Evolutionary conservation across 176 grass and related monocot genomes (phyloP), one percentile per base, ranked within the genome.

Genomic region (Saccharum spontaneum): DNA sequence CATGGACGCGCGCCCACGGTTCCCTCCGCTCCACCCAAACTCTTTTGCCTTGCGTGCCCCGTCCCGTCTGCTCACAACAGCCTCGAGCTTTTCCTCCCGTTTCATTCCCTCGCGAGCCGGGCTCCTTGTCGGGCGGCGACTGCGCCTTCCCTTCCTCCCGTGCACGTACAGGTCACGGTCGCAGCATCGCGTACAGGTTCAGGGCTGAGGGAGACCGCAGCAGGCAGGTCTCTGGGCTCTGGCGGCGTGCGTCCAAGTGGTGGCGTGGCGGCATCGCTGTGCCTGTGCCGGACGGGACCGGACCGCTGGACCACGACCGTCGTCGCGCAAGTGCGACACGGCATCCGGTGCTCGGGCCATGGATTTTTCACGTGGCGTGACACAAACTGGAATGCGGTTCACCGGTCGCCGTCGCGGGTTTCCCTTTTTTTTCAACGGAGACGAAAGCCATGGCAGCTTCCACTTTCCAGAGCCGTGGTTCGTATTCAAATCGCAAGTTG

Each of bases 1-100:
- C 13, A 4, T 14, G 68, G 30, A 49, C 31, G 78, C 44, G 26
- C 44, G 14, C 86, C 81, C 81, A 75, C 76, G 67, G 76, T 73
- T 79, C 68, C 59, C 76, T 84, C 81, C 28, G 55, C 57, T 20
- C 63, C 69, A 10, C 9, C 45, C 65, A n/a, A 43, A n/a, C 10
- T 2, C n/a, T 63, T 45, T 65, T 38, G 14, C n/a, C 59, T 31
- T 31, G 16, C 61, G 60, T 5, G 1, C 45, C 23, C 10, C 38
- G 38, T 37, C 55, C 7, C 18, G 8, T 16, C 4, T 7, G 1
- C 10, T 8, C 30, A 1, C 20, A 55, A 18, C 57, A 8, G n/a
- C n/a, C 10, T 9, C 66, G n/a, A 24, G 57, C n/a, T 34, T 41
- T 6, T 18, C 55, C 20, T 37, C 13, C 13, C n/a, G 5, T 3